Base-by-base conservation (phyloP, 257 asterid genomes). In the Cinchona pubescens region DNA sequence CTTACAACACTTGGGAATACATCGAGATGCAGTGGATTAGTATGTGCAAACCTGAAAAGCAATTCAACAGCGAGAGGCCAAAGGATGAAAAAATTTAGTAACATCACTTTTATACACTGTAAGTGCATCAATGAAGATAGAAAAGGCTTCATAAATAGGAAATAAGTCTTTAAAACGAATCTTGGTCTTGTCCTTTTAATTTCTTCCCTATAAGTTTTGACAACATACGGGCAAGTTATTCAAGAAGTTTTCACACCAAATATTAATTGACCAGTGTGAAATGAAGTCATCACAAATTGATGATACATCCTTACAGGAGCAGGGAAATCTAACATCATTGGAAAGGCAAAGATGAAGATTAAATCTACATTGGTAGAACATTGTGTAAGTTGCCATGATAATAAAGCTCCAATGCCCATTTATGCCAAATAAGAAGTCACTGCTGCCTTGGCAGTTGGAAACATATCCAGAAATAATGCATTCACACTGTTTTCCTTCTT, bases 11-110 rank as follows among this genome's bases (percentile, higher is more conserved):
- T 92, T 79, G 85, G 91, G 90, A 95, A 95, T 76, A 95, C 96
- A 86, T 90, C 96, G 77, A 83, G 85, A 81, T 95, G 99, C 83
- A 95, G 90, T 37, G 99, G 99, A 84, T 95, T 95, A 35, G 98
- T 95, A 80, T 95, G 99, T 61, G 97, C 87, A 85, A 92, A 95
- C 98, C 99, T 95, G 94, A 75, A 83, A 83, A 2, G 53, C 18
- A 30, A 77, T 76, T 30, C 53, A 58, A 48, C 30, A 30, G 74
- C 49, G 43, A 73, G 73, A 58, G n/a, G 35, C n/a, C 42, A 32
- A n/a, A 19, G 69, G 66, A 45, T 61, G 45, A 59, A 45, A 2
- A 40, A 43, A 12, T 65, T 60, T 15, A 51, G 67, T 13, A 34
- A 29, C 43, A 29, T 8, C 9, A 37, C 14, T 25, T 61, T 74